Conservation (phyloP, 2,329 filamentous ascomycete species). For the Trichoderma atroviride region DNA sequence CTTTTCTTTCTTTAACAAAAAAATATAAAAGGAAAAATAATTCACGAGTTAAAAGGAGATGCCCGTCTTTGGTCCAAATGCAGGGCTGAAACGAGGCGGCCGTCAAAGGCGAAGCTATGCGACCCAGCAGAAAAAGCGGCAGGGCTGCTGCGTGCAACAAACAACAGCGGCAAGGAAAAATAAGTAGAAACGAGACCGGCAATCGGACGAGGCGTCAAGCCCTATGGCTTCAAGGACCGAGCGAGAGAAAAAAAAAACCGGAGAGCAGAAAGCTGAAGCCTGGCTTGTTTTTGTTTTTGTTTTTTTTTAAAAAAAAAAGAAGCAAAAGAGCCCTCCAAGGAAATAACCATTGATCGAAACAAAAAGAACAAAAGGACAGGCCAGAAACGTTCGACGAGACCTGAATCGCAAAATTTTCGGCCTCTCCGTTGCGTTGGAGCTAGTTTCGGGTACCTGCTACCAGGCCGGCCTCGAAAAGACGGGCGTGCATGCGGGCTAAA, state of each 20-base stretch:
- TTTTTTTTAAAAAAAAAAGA: neutral
- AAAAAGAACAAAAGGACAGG: neutral
- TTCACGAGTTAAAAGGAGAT: neutral
- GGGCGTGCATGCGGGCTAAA: neutral
- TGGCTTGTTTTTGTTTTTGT: neutral
- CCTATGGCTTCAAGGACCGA: neutral
- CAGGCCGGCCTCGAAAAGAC: neutral
- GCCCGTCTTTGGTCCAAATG: neutral
- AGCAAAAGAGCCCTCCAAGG: neutral
- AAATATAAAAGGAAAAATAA: neutral
- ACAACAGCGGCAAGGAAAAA: neutral
- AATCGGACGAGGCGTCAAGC: neutral
- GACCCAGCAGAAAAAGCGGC: neutral
- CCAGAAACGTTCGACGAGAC: neutral
- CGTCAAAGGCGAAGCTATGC: neutral
- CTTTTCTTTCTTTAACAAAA: neutral
- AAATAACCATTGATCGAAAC: neutral
- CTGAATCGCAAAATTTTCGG: slow-evolving; percentile 9
- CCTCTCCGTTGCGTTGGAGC: neutral
- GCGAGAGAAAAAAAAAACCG: neutral
- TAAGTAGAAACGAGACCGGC: neutral
- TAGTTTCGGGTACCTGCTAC: slow-evolving; percentile 7
- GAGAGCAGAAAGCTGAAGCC: neutral
- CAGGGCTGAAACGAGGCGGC: slow-evolving; percentile 6
- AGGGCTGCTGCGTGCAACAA: slow-evolving; percentile 1